Evolutionary conservation across 768 basidiomycete genomes (phyloP).

Genomic region (Lyophyllum semitale): DNA sequence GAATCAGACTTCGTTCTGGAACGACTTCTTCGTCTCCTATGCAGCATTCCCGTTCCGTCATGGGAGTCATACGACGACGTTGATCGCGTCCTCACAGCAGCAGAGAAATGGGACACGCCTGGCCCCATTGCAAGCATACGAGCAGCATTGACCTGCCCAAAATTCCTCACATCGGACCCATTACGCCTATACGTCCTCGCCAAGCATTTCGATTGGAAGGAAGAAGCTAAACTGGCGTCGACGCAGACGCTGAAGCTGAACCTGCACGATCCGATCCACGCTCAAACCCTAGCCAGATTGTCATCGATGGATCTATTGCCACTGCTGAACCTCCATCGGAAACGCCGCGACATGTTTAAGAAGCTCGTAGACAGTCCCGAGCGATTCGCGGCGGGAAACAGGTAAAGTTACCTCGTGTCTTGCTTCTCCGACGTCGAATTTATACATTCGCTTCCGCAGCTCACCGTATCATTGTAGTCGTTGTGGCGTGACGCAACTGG

Average conservation of each 20-base stretch:
- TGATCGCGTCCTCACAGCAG: conserved; percentile 56
- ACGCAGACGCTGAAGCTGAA: conserved; percentile 58
- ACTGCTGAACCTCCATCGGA: conserved; percentile 59
- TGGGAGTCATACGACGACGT: conserved; percentile 53
- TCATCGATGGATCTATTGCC: conserved; percentile 53
- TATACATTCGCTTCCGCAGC: conserved; percentile 16
- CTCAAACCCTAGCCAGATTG: conserved; percentile 46
- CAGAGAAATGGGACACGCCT: conserved; percentile 73
- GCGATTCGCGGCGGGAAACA: conserved; percentile 56
- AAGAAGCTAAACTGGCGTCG: conserved; percentile 58
- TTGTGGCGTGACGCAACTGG: conserved; percentile 52
- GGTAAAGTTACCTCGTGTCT: conserved; percentile 21
- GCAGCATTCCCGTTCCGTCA: conserved; percentile 50
- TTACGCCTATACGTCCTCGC: conserved; percentile 57
- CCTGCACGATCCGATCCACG: conserved; percentile 42
- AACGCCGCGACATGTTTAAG: conserved; percentile 51
- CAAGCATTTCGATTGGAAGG: conserved; percentile 62
- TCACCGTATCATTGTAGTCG: conserved; percentile 48
- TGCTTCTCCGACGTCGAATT: background rate
- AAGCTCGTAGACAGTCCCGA: conserved; percentile 58
- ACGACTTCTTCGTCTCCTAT: conserved; percentile 57
- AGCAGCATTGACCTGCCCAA: conserved; percentile 47
- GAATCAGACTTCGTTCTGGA: conserved; percentile 50
- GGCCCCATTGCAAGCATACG: conserved; percentile 61
- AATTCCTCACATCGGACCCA: conserved; percentile 45